Evolutionary conservation across 257 asterid species (phyloP), one percentile per base, ranked within the genome.

Genomic region (Nicotiana obtusifolia): DNA sequence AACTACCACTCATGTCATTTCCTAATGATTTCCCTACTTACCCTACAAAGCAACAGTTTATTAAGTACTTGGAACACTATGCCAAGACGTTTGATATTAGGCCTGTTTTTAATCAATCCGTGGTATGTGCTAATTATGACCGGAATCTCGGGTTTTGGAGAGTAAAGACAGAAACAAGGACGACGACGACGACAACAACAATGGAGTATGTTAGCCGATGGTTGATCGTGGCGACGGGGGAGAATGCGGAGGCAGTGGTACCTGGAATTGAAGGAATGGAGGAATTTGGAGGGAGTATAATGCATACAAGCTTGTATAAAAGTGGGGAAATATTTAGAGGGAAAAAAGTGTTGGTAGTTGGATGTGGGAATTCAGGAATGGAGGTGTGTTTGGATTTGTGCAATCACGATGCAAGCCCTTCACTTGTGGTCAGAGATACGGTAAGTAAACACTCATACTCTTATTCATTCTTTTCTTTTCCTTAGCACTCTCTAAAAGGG

Each of bases 281-380:
- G 59, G 89, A 84, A 59, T 94, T 93, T 57, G 78, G 81, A 0
- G 96, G 95, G 5, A 81, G 22, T 4, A 88, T 92, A 71, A 86
- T 95, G 85, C 99, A 95, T 9, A 91, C 99, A 3, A 86, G 97
- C 44, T 86, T 87, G 61, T 95, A 95, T 22, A 93, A 86, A 53
- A 90, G 88, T 19, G 99, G 99, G 0, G 81, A 71, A 17, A 85
- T 16, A 14, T 95, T 90, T 33, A 61, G 83, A 26, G 91, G 90
- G 77, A 89, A 91, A 86, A 89, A 75, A 19, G 98, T 95, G 2
- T 69, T 95, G 62, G 98, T 95, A 0, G 97, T 95, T 10, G 98
- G 98, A 0, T 93, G 98, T 77, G 98, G 98, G 26, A 95, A 95
- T 80, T 95, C 98, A 2, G 98, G 98, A 10, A 95, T 95, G 98